Evolutionary conservation across 2,329 filamentous ascomycete species (phyloP).

Genomic region (Hymenoscyphus occultus): DNA sequence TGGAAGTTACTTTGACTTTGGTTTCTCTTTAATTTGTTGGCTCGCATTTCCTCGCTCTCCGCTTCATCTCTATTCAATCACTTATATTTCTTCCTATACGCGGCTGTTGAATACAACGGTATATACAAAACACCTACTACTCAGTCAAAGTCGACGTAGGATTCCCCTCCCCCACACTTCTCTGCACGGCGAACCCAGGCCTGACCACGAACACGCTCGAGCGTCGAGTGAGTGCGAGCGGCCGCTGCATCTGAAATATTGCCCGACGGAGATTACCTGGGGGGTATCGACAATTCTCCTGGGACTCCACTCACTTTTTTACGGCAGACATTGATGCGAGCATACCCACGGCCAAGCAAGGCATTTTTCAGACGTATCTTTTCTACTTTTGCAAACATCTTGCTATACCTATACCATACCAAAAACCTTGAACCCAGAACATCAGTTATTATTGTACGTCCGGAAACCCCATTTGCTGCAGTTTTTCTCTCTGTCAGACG

Average conservation of each 20-base stretch:
- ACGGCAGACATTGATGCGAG: not conserved
- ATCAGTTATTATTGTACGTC: conserved; percentile 7
- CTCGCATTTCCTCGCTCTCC: not conserved
- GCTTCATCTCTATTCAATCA: not conserved
- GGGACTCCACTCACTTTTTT: not conserved
- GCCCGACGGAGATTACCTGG: conserved; percentile 7
- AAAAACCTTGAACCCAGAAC: not conserved
- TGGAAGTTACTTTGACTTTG: not conserved
- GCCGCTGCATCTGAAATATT: not conserved
- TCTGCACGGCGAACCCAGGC: conserved; percentile 4
- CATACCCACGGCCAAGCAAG: not conserved
- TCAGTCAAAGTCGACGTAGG: not conserved
- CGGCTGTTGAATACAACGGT: not conserved
- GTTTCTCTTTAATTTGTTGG: not conserved
- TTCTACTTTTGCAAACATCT: not conserved
- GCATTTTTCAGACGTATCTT: not conserved
- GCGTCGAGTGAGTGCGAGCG: not conserved
- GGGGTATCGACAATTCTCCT: not conserved
- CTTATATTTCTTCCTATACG: not conserved
- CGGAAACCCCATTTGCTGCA: not conserved
- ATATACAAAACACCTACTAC: not conserved
- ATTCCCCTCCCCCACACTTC: conserved; percentile 10
- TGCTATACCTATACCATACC: not conserved
- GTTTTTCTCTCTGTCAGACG: not conserved
- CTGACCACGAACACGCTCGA: conserved; percentile 5